These are phyloP conservation scores for Speleostelium caveatum DNA, from an alignment of 78 protist species.

Conservation along the genomic window DNA sequence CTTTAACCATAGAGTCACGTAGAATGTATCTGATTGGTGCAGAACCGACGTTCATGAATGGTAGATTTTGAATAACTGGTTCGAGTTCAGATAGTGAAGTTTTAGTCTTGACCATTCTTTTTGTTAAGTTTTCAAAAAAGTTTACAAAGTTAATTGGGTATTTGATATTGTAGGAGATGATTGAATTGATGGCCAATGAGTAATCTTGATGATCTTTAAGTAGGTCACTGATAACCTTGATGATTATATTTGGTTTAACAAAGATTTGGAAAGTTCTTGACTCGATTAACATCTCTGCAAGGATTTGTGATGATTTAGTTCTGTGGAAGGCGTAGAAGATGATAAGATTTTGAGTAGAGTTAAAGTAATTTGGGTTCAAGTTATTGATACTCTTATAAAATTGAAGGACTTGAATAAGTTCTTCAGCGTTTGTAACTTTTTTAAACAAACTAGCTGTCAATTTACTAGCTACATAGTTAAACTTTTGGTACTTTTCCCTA, in stretches of 20 bases:
- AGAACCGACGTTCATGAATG: background rate
- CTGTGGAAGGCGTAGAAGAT: constrained; percentile 40
- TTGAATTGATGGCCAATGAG: background rate
- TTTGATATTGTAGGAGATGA: background rate
- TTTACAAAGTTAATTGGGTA: background rate
- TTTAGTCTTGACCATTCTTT: background rate
- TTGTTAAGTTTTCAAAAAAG: background rate
- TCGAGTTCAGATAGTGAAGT: background rate
- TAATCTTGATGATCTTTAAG: background rate
- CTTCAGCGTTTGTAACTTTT: constrained; percentile 20
- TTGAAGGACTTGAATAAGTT: constrained; percentile 3
- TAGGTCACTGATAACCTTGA: constrained; percentile 23
- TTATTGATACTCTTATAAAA: constrained; percentile 38
- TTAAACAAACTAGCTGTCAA: constrained; percentile 32
- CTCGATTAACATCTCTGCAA: constrained; percentile 40
- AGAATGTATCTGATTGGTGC: background rate
- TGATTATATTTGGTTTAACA: constrained; percentile 1
- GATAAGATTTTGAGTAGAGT: background rate
- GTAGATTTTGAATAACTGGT: background rate
- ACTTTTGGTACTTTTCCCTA: constrained; percentile 28
- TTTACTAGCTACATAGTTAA: background rate
- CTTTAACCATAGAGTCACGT: background rate
- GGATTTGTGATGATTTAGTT: background rate
- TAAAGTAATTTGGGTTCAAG: constrained; percentile 4
- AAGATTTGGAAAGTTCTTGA: constrained; percentile 58